Conservation (phyloP, 176 grass and related monocot genomes). For the bread wheat (Triticum aestivum) region DNA sequence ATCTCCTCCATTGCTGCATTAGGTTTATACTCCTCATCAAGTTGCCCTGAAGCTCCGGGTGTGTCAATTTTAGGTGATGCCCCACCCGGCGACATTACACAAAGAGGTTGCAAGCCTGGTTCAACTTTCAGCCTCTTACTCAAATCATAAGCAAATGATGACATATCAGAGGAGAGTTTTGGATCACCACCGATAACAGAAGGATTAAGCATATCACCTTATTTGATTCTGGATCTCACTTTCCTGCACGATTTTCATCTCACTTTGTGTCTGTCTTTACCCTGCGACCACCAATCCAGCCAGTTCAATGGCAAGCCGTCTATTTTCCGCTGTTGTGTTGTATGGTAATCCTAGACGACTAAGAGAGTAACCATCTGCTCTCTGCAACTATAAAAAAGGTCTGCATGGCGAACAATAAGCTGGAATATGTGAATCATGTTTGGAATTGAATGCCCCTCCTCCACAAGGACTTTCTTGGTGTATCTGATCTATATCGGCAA, state of each 20-base stretch:
- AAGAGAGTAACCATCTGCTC: constrained; percentile 96
- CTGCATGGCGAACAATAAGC: constrained; percentile 88
- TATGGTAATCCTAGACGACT: constrained; percentile 85
- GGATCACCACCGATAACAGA: constrained; percentile 52
- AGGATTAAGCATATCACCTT: constrained; percentile 54
- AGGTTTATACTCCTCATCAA: constrained; percentile 94
- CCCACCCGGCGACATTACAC: constrained; percentile 84
- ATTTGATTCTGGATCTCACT: constrained; percentile 60
- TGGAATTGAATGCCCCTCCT: constrained; percentile 95
- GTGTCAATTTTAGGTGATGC: constrained; percentile 90
- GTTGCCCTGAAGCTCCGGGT: constrained; percentile 71
- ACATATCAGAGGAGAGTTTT: constrained; percentile 54
- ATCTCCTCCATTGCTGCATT: constrained; percentile 99
- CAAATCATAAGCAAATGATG: constrained; percentile 65
- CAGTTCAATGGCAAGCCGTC: constrained; percentile 88
- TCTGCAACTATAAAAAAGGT: constrained; percentile 93
- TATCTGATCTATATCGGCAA: constrained; percentile 96
- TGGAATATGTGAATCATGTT: constrained; percentile 99
- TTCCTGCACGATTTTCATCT: constrained; percentile 63
- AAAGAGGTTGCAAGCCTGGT: constrained; percentile 81
- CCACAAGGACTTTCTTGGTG: constrained; percentile 94
- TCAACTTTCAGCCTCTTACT: constrained; percentile 93
- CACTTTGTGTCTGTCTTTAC: constrained; percentile 70
- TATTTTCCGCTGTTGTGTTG: constrained; percentile 88
- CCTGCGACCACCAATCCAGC: constrained; percentile 92